These are phyloP conservation scores for Tuber brumale DNA, from an alignment of 495 filamentous ascomycete species.

Conservation along the genomic window DNA sequence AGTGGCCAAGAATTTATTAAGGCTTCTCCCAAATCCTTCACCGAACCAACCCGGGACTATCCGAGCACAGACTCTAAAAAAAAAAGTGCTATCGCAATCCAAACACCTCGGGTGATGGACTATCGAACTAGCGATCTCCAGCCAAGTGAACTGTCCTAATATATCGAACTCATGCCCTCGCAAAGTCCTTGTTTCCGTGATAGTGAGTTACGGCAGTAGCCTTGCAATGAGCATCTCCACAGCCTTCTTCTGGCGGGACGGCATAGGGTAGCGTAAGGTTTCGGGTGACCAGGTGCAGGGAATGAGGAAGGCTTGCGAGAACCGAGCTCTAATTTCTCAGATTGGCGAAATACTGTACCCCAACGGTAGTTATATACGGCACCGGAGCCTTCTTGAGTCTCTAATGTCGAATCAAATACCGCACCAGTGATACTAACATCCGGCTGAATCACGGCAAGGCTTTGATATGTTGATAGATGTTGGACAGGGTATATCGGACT, in stretches of 20 bases:
- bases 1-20: background rate
- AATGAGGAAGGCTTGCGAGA: constrained; percentile 1
- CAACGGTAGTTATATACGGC: background rate
- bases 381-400: background rate
- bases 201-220: background rate
- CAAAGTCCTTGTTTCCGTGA: background rate
- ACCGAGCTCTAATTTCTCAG: background rate
- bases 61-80: background rate
- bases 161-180: background rate
- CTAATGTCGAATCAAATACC: background rate
- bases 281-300: background rate
- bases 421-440: background rate
- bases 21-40: background rate
- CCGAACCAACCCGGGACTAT: background rate
- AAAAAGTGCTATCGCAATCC: background rate
- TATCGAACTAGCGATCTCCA: background rate
- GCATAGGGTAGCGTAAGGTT: background rate
- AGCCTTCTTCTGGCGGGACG: background rate
- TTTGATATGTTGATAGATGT: background rate
- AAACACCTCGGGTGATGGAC: background rate
- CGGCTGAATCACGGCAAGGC: background rate
- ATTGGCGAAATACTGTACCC: background rate
- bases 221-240: background rate
- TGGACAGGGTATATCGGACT: background rate
- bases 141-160: background rate